phyloP scores from a whole-genome alignment of 257 asterid genomes.

The Datura wrightii region DNA sequence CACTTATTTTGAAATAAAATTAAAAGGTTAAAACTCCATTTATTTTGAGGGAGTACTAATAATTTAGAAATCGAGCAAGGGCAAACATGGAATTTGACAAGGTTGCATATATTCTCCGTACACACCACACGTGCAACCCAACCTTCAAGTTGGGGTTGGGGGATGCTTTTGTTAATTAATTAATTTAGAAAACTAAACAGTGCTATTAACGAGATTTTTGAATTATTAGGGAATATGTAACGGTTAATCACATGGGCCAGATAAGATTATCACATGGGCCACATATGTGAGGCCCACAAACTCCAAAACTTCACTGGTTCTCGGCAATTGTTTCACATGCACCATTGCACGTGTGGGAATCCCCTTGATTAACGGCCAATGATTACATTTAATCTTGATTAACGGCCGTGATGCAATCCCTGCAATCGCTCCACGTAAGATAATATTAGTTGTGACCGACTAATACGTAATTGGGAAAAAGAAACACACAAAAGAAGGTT shows the following conservation, averaged over 20 bases:
- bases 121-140: constrained; percentile 43
- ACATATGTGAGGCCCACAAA: constrained; percentile 40
- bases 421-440: not conserved
- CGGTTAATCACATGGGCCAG: constrained; percentile 51
- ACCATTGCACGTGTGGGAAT: constrained; percentile 43
- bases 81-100: not conserved
- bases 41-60: too few relatives aligned
- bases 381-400: not conserved
- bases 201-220: not conserved
- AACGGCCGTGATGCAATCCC: constrained; percentile 1
- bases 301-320: constrained; percentile 27
- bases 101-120: constrained; percentile 16
- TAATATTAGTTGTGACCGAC: not conserved
- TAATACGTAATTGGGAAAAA: not conserved
- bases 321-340: constrained; percentile 38
- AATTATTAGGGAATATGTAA: constrained; percentile 35
- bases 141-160: constrained; percentile 16
- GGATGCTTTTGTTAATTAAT: not conserved
- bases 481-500: not conserved
- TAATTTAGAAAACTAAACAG: not conserved
- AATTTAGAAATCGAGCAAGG: not conserved
- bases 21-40: too few relatives aligned
- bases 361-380: constrained; percentile 31
- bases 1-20: too few relatives aligned
- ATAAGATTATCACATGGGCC: constrained; percentile 49